Percentiles rank a stretch among this genome's conserved stretches.
Evolutionary conservation across 495 filamentous ascomycete species (phyloP).

Genomic region (Hypoxylon crocopeplum): DNA sequence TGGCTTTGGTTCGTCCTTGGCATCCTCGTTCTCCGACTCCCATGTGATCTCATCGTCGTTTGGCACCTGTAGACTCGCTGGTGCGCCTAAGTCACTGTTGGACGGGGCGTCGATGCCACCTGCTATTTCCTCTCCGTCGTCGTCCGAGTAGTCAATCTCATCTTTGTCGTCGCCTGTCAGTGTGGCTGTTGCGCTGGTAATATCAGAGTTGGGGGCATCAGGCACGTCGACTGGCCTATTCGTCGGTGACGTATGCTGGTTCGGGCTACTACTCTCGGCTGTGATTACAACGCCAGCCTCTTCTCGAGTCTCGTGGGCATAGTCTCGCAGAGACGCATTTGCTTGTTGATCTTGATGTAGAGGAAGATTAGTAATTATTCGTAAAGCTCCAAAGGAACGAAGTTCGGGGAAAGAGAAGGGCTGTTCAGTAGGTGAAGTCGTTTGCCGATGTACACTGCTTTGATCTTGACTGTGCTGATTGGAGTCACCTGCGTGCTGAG

Average conservation of each 20-base stretch:
- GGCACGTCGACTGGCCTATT: slow-evolving; percentile 18
- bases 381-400: neutral
- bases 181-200: slow-evolving; percentile 51
- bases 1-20: slow-evolving; percentile 33
- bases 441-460: neutral
- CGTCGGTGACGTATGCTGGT: slow-evolving; percentile 14
- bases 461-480: neutral
- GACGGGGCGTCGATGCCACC: slow-evolving; percentile 13
- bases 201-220: slow-evolving; percentile 31
- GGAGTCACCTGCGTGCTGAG: neutral
- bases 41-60: slow-evolving; percentile 50
- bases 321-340: slow-evolving; percentile 9
- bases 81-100: slow-evolving; percentile 8
- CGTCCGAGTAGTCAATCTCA: slow-evolving; percentile 57
- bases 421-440: neutral
- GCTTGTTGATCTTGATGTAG: slow-evolving; percentile 25
- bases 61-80: slow-evolving; percentile 13
- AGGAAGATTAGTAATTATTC: slow-evolving; percentile 17
- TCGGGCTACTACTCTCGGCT: slow-evolving; percentile 1
- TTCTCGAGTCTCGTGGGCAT: slow-evolving; percentile 4
- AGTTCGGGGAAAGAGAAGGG: neutral
- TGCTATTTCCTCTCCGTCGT: slow-evolving; percentile 34
- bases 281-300: slow-evolving; percentile 3
- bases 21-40: slow-evolving; percentile 53
- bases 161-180: slow-evolving; percentile 50